Evolutionary conservation across 306 rosid species (phyloP), one percentile per base, ranked within the genome.

Genomic region (Arachis stenosperma): DNA sequence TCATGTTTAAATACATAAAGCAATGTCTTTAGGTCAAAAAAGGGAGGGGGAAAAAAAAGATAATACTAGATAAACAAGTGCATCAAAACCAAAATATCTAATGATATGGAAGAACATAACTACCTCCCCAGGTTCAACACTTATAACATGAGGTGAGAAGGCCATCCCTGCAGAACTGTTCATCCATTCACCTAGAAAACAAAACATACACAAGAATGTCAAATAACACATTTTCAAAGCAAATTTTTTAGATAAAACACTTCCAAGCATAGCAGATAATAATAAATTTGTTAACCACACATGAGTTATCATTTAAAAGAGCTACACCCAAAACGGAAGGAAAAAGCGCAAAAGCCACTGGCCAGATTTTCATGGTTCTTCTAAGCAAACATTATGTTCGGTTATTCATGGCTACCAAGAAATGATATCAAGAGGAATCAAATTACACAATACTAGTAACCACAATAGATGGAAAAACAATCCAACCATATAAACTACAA

Each of bases 111-210:
- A 68, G 69, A 52, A 67, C 22, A 57, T 37, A 73, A 73, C 82
- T 80, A 95, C 99, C 92, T 95, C 99, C 68, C 92, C 93, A 78
- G 63, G 85, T 70, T 75, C 97, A 68, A 95, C 41, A 39, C 81
- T 89, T 76, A 95, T 81, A 75, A 90, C 98, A 87, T 95, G 98
- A 8, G 99, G 98, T 15, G 99, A 78, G 86, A 95, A 95, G 43
- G 99, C 99, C 70, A 75, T 43, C 71, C 99, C 99, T 51, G 99
- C 99, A 8, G 99, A 91, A 82, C 17, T 84, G 85, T 92, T 95
- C 98, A 95, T 91, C 99, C 99, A 95, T 43, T 95, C 99, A 80
- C 99, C 99, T 95, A 58, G 50, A 53, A 83, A 76, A 30, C 27
- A 48, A 83, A 76, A 77, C 11, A 69, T 14, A 56, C 10, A 54